Conservation (phyloP, 768 basidiomycete species). For the Porpolomopsis calyptriformis region DNA sequence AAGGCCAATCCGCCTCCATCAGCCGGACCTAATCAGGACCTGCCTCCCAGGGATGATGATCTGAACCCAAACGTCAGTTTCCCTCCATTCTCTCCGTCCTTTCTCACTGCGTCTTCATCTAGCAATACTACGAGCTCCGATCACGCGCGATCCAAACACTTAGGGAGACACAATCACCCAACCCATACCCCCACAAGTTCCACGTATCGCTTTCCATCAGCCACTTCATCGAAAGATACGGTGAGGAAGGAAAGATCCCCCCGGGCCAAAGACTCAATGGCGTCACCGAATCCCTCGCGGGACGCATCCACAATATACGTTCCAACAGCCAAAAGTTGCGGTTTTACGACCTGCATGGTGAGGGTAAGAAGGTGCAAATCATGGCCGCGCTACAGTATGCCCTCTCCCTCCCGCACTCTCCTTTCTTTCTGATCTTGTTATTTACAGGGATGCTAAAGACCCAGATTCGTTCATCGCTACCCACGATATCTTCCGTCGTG, state of each 20-base stretch:
- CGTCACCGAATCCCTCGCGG: conserved; percentile 60
- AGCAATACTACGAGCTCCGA: conserved; percentile 98
- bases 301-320: conserved; percentile 86
- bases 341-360: conserved; percentile 91
- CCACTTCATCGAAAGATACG: conserved; percentile 64
- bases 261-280: conserved; percentile 56
- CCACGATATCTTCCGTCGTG: conserved; percentile 85
- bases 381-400: conserved; percentile 81
- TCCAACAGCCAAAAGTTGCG: conserved; percentile 70
- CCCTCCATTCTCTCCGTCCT: neutral
- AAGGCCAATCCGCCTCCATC: conserved; percentile 32
- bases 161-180: conserved; percentile 73
- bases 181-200: conserved; percentile 99
- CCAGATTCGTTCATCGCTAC: conserved; percentile 53
- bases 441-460: conserved; percentile 49
- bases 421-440: neutral
- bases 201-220: conserved; percentile 70
- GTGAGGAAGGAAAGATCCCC: conserved; percentile 57
- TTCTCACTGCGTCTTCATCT: conserved; percentile 5
- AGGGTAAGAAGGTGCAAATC: conserved; percentile 90
- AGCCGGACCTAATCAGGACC: conserved; percentile 31
- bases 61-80: conserved; percentile 79
- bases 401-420: neutral
- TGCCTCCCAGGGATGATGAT: conserved; percentile 60
- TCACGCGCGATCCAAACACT: conserved; percentile 81